Percentiles rank a stretch among this genome's conserved stretches.
phyloP scores from a whole-genome alignment of 1,284 basidiomycete species.

The Rhodotorula sp. region DNA sequence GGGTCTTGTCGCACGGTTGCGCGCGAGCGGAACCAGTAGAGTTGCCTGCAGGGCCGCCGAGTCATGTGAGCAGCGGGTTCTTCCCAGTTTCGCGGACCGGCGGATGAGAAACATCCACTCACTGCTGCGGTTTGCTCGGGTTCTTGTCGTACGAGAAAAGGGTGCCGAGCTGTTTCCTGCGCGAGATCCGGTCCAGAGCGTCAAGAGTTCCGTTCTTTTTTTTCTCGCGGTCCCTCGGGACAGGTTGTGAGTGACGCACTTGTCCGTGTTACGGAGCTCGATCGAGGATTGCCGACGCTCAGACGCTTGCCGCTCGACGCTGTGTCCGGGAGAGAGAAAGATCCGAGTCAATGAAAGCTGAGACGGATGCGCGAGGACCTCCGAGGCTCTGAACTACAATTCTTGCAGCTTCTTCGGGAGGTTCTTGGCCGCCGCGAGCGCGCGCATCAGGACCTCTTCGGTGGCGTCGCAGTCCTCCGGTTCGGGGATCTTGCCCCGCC shows the following conservation, averaged over 20 bases:
- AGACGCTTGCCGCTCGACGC: constrained; percentile 33
- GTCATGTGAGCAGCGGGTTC: not conserved
- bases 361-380: no score
- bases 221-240: no score
- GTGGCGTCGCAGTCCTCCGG: constrained; percentile 42
- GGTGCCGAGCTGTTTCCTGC: constrained; percentile 56
- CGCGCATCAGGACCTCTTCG: constrained; percentile 39
- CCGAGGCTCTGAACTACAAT: constrained; percentile 25
- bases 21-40: constrained; percentile 74
- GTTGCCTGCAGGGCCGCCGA: constrained; percentile 51
- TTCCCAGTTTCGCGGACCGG: not conserved
- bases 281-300: constrained; percentile 42
- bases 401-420: constrained; percentile 40
- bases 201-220: no score
- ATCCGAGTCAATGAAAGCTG: not conserved
- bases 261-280: constrained; percentile 42
- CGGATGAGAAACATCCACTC: constrained; percentile 6
- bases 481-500: constrained; percentile 27
- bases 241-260: not conserved
- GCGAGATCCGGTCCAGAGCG: constrained; percentile 29
- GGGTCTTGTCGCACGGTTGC: constrained; percentile 65
- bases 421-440: constrained; percentile 27
- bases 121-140: constrained; percentile 32
- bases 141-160: constrained; percentile 39
- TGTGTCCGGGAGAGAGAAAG: constrained; percentile 3